Percentiles rank a stretch among this genome's conserved stretches.
Evolutionary conservation across 805 yeast species (phyloP).

Genomic region (Groenewaldozyma tartarivorans): DNA sequence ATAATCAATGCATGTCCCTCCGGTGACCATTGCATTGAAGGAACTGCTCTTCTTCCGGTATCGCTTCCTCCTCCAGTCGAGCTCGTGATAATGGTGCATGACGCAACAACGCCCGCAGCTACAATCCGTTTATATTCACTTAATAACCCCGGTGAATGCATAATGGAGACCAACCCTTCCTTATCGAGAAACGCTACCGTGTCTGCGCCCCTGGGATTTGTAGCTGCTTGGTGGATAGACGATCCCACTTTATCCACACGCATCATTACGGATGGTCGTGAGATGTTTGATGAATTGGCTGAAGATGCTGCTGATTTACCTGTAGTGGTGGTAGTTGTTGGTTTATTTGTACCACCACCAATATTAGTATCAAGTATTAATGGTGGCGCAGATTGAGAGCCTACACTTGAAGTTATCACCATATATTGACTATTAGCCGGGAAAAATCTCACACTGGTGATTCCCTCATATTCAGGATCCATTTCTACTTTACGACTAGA

Average conservation of each 20-base stretch:
- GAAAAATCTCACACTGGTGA: slow-evolving; percentile 69
- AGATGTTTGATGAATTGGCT: slow-evolving; percentile 22
- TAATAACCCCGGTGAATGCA: slow-evolving; percentile 47
- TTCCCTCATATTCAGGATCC: slow-evolving; percentile 76
- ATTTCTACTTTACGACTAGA: slow-evolving; percentile 42
- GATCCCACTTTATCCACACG: slow-evolving; percentile 76
- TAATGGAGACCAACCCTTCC: slow-evolving; percentile 64
- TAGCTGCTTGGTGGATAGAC: slow-evolving; percentile 58
- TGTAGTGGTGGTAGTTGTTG: slow-evolving; percentile 1
- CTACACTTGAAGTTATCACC: slow-evolving; percentile 31
- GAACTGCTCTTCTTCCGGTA: slow-evolving; percentile 46
- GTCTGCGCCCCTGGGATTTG: slow-evolving; percentile 73
- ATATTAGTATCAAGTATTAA: slow-evolving; percentile 52
- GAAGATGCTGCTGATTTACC: slow-evolving; percentile 10
- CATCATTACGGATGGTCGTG: slow-evolving; percentile 51
- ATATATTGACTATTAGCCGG: slow-evolving; percentile 50
- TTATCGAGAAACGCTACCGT: slow-evolving; percentile 74
- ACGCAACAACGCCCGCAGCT: slow-evolving; percentile 45
- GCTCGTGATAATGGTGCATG: no score
- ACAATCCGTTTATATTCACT: slow-evolving; percentile 44
- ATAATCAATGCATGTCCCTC: slow-evolving; percentile 74
- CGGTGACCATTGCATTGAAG: slow-evolving; percentile 62
- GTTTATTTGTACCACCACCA: neutral
- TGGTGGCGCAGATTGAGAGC: slow-evolving; percentile 50
- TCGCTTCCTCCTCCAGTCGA: slow-evolving; percentile 30